A percentile compares a stretch with the other conserved stretches of the same genome.
These are phyloP conservation scores for Oemleria cerasiformis DNA, from an alignment of 306 rosid species.

Conservation along the genomic window DNA sequence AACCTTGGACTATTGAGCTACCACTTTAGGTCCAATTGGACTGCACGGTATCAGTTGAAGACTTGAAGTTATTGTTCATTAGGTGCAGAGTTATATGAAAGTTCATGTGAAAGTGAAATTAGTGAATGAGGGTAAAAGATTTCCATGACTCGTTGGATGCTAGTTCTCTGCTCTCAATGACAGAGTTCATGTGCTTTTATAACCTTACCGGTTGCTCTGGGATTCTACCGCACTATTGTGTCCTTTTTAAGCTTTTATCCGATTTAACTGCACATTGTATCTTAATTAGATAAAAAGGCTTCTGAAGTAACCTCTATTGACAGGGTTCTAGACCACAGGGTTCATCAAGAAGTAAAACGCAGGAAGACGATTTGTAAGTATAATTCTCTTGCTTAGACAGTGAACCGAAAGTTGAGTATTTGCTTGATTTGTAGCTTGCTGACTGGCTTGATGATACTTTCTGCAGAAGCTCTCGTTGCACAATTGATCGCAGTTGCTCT, in stretches of 20 bases:
- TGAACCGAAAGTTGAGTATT: background rate
- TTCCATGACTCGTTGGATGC: background rate
- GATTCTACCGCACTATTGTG: background rate
- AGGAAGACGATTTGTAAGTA: slow-evolving; percentile 29
- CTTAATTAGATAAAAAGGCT: background rate
- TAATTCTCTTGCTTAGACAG: background rate
- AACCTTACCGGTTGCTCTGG: background rate
- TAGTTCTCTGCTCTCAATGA: no score
- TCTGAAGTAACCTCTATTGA: slow-evolving; percentile 10
- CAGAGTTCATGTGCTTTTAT: background rate
- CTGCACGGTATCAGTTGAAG: background rate
- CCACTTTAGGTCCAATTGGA: background rate
- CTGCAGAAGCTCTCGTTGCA: slow-evolving; percentile 23
- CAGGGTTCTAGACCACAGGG: slow-evolving; percentile 36
- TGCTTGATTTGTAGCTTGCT: background rate
- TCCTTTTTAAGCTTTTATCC: background rate
- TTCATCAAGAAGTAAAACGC: slow-evolving; percentile 34
- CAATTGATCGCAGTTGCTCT: slow-evolving; percentile 15
- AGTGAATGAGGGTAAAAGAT: background rate
- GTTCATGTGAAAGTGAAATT: background rate
- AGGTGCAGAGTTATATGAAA: no score
- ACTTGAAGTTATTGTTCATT: no score
- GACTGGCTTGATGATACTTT: slow-evolving; percentile 4
- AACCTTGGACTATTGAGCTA: no score
- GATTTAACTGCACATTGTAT: background rate